A percentile compares a stretch with the other conserved stretches of the same genome.
These are phyloP conservation scores for Lachnellula hyalina DNA, from an alignment of 2,329 filamentous ascomycete genomes.

Conservation along the genomic window DNA sequence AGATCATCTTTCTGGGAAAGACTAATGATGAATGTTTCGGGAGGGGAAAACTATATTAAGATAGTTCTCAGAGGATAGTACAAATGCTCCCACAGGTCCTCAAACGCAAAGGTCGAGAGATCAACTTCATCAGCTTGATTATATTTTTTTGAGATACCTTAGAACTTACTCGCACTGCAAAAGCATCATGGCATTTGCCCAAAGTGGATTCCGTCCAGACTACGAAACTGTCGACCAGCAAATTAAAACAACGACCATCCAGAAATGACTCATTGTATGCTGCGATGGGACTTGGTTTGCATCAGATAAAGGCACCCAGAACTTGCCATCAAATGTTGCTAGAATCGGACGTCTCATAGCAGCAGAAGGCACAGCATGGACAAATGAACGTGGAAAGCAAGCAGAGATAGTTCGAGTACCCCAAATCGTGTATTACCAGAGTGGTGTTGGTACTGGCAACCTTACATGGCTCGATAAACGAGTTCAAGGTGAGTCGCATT, in stretches of 20 bases:
- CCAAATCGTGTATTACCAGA: conserved; percentile 6
- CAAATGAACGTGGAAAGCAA: background rate
- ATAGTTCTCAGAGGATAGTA: no score
- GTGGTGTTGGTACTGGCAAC: conserved; percentile 3
- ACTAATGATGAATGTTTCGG: no score
- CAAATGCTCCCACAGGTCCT: no score
- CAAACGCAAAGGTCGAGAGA: no score
- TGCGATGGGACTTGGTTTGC: conserved; percentile 6
- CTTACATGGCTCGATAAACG: background rate
- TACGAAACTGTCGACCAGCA: no score
- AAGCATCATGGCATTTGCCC: no score
- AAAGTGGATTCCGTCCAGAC: no score
- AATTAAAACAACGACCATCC: background rate
- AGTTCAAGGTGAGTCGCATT: background rate
- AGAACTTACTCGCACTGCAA: no score
- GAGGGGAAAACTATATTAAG: no score
- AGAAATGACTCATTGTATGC: conserved; percentile 4
- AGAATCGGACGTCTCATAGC: background rate
- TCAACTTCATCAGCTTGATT: no score
- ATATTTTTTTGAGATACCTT: no score
- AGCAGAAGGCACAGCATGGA: background rate
- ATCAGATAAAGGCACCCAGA: conserved; percentile 1
- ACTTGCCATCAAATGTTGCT: conserved; percentile 5
- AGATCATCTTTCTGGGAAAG: no score
- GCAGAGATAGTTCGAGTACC: background rate